Conservation (phyloP, 176 grass and related monocot species). For the Alloteropsis semialata region DNA sequence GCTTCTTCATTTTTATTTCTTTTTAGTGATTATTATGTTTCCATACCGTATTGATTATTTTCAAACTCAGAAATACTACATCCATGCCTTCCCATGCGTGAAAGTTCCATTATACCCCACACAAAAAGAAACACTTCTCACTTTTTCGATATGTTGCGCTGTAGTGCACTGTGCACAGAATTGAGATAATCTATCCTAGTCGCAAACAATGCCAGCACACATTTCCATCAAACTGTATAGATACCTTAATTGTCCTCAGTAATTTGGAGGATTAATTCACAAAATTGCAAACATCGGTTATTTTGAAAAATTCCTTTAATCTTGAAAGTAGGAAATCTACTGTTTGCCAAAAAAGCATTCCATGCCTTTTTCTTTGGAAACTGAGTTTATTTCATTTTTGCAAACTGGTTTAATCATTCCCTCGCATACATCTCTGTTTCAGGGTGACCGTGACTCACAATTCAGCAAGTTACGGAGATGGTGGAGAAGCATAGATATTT, state of each 20-base stretch:
- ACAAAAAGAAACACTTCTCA: background rate
- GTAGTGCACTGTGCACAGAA: background rate
- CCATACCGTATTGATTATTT: background rate
- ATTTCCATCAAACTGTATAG: conserved; percentile 2
- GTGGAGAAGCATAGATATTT: conserved; percentile 81
- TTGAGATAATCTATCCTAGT: background rate
- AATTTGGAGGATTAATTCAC: background rate
- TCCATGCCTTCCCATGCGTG: background rate
- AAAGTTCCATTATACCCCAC: too few relatives aligned
- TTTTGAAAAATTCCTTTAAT: background rate
- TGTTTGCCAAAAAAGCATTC: background rate
- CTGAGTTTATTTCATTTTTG: background rate
- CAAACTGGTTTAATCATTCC: conserved; percentile 5
- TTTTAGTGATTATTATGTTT: conserved; percentile 25
- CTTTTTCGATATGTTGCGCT: background rate
- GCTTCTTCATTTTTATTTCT: too few relatives aligned
- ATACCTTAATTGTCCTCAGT: background rate
- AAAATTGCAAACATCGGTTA: conserved; percentile 8
- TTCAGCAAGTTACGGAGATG: conserved; percentile 76
- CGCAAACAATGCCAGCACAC: background rate
- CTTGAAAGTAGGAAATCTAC: background rate
- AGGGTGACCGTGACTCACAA: conserved; percentile 23
- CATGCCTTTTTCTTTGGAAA: background rate
- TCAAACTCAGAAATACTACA: background rate
- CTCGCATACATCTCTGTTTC: background rate